Evolutionary conservation across 139 green algal species (phyloP), one percentile per base, ranked within the genome.

Genomic region (Nannochloris sp.): DNA sequence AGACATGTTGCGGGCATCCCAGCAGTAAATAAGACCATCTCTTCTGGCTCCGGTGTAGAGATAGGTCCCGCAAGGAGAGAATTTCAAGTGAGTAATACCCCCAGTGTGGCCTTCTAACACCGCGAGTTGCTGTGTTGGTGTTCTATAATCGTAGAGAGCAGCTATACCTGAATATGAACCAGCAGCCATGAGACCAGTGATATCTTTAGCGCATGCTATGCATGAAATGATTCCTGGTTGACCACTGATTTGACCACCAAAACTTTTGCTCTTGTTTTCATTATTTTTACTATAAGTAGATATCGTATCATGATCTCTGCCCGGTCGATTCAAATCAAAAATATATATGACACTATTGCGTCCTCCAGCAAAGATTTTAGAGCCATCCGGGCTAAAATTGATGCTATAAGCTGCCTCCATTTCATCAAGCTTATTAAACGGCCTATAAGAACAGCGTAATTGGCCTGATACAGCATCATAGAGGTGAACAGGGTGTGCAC

Each of bases 351-450:
- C 30, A 23, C 77, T 79, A 61, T 89, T 87, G 60, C n/a, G n/a
- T n/a, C 81, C 88, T 2, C 89, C 89, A 4, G 53, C 76, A 3
- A 77, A 73, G 10, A 96, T 59, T 27, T 67, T 63, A 19, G 14
- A 8, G 1, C 82, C 84, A 27, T 85, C 73, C 1, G 61, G 51
- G 34, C 29, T 75, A 72, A 97, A 96, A 1, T 76, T 81, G 9
- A 97, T 8, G 24, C 64, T 83, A 69, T 77, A 79, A 2, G 89
- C 89, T 0, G 91, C 69, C 27, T 78, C 85, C 3, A 93, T 74
- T 54, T 97, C 91, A 59, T 97, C 91, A n/a, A 76, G 70, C 13
- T 84, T 70, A 70, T 97, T 85, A 57, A 92, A 95, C 0, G 80
- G 83, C 1, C 86, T 60, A 76, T 97, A 97, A 0, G 74, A 78